Evolutionary conservation across 2,329 filamentous ascomycete species (phyloP).

Genomic region (Chrysosporium queenslandicum): DNA sequence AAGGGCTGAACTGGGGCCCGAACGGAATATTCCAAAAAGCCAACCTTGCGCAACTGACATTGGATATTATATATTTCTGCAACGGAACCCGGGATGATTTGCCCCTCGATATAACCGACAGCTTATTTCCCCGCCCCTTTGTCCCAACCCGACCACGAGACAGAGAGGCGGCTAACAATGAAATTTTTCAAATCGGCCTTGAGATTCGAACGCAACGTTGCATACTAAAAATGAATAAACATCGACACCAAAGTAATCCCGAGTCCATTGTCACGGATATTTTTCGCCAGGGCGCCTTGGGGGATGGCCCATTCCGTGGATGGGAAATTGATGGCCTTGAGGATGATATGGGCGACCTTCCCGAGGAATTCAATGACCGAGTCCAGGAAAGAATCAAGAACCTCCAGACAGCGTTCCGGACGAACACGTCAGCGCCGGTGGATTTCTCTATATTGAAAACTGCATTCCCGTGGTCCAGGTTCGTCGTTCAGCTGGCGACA

Average conservation of each 20-base stretch:
- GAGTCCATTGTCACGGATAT: conserved; percentile 6
- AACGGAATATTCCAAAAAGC: conserved; percentile 14
- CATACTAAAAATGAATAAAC: conserved; percentile 8
- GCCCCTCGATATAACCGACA: conserved; percentile 6
- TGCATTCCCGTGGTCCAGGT: conserved; percentile 42
- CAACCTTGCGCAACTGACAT: conserved; percentile 16
- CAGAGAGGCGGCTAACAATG: neutral
- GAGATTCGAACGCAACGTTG: conserved; percentile 17
- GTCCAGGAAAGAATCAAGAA: conserved; percentile 9
- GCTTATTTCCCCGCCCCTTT: conserved; percentile 11
- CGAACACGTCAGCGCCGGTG: conserved; percentile 17
- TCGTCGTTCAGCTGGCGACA: conserved; percentile 36
- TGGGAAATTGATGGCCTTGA: conserved; percentile 15
- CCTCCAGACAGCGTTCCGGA: neutral
- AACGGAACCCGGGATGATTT: neutral
- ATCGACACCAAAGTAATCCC: neutral
- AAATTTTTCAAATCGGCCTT: conserved; percentile 15
- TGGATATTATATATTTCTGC: conserved; percentile 14
- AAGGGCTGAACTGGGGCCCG: conserved; percentile 9
- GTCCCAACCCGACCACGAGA: neutral
- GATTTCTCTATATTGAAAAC: conserved; percentile 38
- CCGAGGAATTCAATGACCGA: conserved; percentile 4
- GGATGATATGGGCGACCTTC: conserved; percentile 6
- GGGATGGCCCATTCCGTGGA: conserved; percentile 9
- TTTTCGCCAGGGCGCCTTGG: conserved; percentile 8